Evolutionary conservation across 83 land plant genomes (phyloP).

Genomic region (Picea mariana): DNA sequence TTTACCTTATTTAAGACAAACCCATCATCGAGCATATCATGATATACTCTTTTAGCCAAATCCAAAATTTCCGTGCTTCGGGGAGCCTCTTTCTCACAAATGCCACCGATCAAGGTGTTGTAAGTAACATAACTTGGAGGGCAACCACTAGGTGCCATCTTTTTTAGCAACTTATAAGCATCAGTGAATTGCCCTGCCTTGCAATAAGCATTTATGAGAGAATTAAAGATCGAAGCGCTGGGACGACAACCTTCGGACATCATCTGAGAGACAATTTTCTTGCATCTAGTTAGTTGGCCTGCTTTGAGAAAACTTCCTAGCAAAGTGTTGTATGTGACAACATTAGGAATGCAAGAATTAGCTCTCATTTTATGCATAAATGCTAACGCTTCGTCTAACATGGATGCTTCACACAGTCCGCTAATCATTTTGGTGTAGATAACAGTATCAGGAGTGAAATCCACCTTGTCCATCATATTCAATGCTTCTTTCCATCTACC

Average conservation of each 20-base stretch:
- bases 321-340: slow-evolving; percentile 51
- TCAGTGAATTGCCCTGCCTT: slow-evolving; percentile 26
- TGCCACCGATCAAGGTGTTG: slow-evolving; percentile 66
- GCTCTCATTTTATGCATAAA: slow-evolving; percentile 53
- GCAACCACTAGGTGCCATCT: slow-evolving; percentile 41
- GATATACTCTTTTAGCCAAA: slow-evolving; percentile 53
- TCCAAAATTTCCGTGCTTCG: slow-evolving; percentile 31
- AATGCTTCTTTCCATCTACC: slow-evolving; percentile 60
- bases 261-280: slow-evolving; percentile 62
- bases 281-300: slow-evolving; percentile 55
- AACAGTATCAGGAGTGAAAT: slow-evolving; percentile 43
- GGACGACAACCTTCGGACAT: slow-evolving; percentile 65
- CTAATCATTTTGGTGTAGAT: slow-evolving; percentile 60
- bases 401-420: slow-evolving; percentile 63
- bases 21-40: slow-evolving; percentile 52
- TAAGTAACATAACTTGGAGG: slow-evolving; percentile 61
- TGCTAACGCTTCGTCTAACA: slow-evolving; percentile 63
- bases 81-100: slow-evolving; percentile 49
- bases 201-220: slow-evolving; percentile 59
- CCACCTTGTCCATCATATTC: slow-evolving; percentile 48
- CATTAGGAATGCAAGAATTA: slow-evolving; percentile 64
- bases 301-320: slow-evolving; percentile 50
- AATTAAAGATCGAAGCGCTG: slow-evolving; percentile 44
- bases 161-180: no score
- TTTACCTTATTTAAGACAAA: slow-evolving; percentile 22